Evolutionary conservation across 2,329 filamentous ascomycete species (phyloP).

Genomic region (Onygena corvina): DNA sequence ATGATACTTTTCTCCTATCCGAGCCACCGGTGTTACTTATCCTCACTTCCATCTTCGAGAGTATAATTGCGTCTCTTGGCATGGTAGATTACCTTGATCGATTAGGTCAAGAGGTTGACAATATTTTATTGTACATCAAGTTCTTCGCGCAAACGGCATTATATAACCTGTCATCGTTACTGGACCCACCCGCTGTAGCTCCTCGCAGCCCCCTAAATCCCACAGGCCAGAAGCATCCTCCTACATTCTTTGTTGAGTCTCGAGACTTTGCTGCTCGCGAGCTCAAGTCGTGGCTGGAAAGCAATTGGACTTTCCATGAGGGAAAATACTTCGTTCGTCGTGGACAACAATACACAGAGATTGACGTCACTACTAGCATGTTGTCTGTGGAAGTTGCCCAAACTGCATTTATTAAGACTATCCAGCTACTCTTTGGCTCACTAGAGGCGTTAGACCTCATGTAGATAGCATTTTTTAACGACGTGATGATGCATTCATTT

Average conservation of each 20-base stretch:
- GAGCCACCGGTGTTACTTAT: conserved; percentile 31
- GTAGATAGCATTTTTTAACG: neutral
- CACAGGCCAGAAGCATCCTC: conserved; percentile 9
- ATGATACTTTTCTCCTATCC: conserved; percentile 25
- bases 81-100: conserved; percentile 39
- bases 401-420: conserved; percentile 19
- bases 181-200: conserved; percentile 15
- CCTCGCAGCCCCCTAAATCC: conserved; percentile 7
- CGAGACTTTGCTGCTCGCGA: conserved; percentile 30
- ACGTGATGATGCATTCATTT: conserved; percentile 1
- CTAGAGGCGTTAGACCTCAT: conserved; percentile 17
- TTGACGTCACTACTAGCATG: conserved; percentile 28
- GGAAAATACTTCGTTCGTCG: conserved; percentile 38
- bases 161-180: conserved; percentile 24
- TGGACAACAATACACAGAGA: conserved; percentile 35
- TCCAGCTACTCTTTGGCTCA: conserved; percentile 17
- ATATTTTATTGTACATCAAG: conserved; percentile 25
- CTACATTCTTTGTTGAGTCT: conserved; percentile 19
- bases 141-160: conserved; percentile 32
- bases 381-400: conserved; percentile 18
- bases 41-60: conserved; percentile 30
- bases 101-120: conserved; percentile 18
- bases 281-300: conserved; percentile 33
- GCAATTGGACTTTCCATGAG: conserved; percentile 37
- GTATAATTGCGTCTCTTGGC: conserved; percentile 31